These are phyloP conservation scores for Rhododendron simsii DNA, from an alignment of 148 eudicot species.

Conservation along the genomic window DNA sequence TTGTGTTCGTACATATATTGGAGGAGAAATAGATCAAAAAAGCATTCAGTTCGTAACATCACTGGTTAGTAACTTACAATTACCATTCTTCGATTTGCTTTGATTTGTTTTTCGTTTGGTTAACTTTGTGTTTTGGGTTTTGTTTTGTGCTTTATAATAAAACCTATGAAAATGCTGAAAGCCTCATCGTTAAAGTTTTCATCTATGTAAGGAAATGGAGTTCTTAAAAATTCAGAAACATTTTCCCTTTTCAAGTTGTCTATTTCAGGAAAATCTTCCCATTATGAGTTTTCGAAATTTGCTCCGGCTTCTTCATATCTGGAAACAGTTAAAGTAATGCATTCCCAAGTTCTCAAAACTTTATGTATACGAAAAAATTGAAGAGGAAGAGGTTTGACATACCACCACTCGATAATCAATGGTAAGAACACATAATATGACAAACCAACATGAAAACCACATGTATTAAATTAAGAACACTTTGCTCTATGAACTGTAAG, in stretches of 20 bases:
- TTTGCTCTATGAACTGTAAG: not conserved
- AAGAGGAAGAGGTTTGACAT: not conserved
- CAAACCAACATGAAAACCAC: not conserved
- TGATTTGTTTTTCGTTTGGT: too few relatives aligned
- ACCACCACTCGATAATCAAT: not conserved
- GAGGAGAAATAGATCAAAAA: constrained; percentile 35
- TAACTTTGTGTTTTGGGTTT: too few relatives aligned
- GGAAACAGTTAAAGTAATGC: constrained; percentile 32
- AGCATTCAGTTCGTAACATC: constrained; percentile 51
- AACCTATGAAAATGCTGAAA: too few relatives aligned
- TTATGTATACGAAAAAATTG: not conserved
- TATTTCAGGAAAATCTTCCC: too few relatives aligned
- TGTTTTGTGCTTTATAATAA: too few relatives aligned
- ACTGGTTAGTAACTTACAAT: constrained; percentile 42
- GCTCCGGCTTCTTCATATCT: constrained; percentile 84
- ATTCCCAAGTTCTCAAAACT: not conserved
- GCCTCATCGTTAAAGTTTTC: too few relatives aligned
- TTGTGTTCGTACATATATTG: constrained; percentile 40
- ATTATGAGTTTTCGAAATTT: too few relatives aligned
- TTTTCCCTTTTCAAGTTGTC: too few relatives aligned
- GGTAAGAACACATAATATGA: not conserved
- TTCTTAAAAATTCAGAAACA: too few relatives aligned
- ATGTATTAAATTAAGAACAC: not conserved
- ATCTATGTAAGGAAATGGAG: too few relatives aligned
- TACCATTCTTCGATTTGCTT: too few relatives aligned